phyloP scores from a whole-genome alignment of 139 green algal genomes.

The Pleodorina starrii region DNA sequence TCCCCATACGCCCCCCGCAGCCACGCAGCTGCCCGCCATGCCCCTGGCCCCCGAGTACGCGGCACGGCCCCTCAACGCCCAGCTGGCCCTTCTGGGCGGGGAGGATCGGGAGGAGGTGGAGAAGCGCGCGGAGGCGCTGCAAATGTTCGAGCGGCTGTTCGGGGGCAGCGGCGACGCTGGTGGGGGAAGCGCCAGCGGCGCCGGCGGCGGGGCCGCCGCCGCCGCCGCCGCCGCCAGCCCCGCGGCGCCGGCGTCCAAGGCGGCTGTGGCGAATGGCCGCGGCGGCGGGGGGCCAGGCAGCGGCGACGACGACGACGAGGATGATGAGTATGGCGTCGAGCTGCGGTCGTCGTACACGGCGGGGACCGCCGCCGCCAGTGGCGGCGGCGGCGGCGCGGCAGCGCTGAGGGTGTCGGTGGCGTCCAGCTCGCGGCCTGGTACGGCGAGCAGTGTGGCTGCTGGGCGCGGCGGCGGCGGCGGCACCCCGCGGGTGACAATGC shows the following conservation, averaged over 20 bases:
- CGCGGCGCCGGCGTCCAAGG: neutral
- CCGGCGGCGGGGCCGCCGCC: too few species aligned
- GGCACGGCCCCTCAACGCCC: neutral
- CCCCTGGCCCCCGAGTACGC: constrained; percentile 35
- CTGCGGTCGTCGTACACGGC: constrained; percentile 11
- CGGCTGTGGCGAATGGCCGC: neutral
- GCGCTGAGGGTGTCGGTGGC: neutral
- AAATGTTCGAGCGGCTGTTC: constrained; percentile 37
- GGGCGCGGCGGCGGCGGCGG: neutral
- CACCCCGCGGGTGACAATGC: neutral
- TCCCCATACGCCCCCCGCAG: neutral
- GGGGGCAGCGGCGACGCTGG: neutral
- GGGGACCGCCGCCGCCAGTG: neutral
- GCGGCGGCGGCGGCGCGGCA: neutral
- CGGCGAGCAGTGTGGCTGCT: neutral
- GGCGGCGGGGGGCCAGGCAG: neutral
- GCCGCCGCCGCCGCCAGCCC: too few species aligned
- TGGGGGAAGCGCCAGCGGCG: neutral
- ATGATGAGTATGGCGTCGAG: constrained; percentile 7
- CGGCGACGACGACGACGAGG: neutral
- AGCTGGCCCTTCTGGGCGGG: neutral
- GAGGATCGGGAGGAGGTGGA: constrained; percentile 27
- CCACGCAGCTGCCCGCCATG: constrained; percentile 20
- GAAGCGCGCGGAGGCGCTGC: constrained; percentile 27
- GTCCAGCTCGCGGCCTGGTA: neutral